Percentiles rank a stretch among this genome's conserved stretches.
These are phyloP conservation scores for Hypoxylon sp. DNA, from an alignment of 2,329 filamentous ascomycete species.

Conservation along the genomic window DNA sequence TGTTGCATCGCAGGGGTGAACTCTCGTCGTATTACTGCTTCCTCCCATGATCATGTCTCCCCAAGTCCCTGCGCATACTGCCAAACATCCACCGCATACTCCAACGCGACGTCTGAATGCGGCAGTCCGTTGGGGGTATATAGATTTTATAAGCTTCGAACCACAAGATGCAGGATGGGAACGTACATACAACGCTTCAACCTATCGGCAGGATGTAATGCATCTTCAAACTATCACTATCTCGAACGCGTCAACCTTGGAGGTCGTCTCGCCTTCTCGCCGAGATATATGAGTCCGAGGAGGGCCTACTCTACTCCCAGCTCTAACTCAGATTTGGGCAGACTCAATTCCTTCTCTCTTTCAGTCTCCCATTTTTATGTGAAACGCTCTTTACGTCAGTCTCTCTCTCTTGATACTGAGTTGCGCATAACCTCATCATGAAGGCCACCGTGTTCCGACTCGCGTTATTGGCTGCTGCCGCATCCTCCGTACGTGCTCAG, in stretches of 20 bases:
- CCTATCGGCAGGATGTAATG: conserved; percentile 20
- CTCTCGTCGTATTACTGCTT: background rate
- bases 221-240: conserved; percentile 28
- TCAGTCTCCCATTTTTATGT: background rate
- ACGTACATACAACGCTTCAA: conserved; percentile 12
- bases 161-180: background rate
- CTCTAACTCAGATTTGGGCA: conserved; percentile 14
- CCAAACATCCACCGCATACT: conserved; percentile 1
- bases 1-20: conserved; percentile 4
- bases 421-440: conserved; percentile 35
- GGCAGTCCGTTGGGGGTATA: conserved; percentile 13
- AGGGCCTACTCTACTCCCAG: conserved; percentile 28
- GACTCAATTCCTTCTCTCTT: conserved; percentile 8
- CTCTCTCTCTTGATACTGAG: background rate
- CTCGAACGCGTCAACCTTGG: conserved; percentile 32
- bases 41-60: background rate
- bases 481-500: conserved; percentile 35
- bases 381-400: background rate
- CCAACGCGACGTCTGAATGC: conserved; percentile 3
- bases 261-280: conserved; percentile 4
- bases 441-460: conserved; percentile 38
- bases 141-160: background rate
- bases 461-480: conserved; percentile 46
- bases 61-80: background rate
- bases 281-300: conserved; percentile 23